Evolutionary conservation across 345 rosid species (phyloP), one percentile per base, ranked within the genome.

Genomic region (Viola odorata): DNA sequence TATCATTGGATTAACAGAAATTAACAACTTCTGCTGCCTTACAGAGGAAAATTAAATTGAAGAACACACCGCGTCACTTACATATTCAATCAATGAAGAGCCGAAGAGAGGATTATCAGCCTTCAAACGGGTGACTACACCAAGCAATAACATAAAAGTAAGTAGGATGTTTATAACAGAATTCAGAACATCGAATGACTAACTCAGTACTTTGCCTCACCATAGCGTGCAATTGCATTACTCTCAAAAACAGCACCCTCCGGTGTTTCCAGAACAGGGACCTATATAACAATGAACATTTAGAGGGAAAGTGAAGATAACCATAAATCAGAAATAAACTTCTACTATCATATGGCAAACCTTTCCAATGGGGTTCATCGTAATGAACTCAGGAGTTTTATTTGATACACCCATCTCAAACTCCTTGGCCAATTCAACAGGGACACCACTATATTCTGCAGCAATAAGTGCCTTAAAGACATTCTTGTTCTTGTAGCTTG

Each of bases 301-400:
- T 16, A 40, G 16, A 11, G 7, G 0, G 32, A 14, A 53, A 41
- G 5, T 4, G 23, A 14, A 39, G 4, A 51, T 12, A 15, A 38
- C 14, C 13, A 51, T 41, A 11, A 32, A 23, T 38, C n/a, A 11
- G 0, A 6, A 39, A 49, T 11, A 9, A 50, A 50, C 17, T 15
- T 9, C 0, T n/a, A 15, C 1, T 8, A 16, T 9, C 9, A 6
- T 5, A 3, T 23, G 2, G 3, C 23, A 37, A 51, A 91, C 96
- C 96, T 91, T 91, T 48, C 98, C 98, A 64, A 89, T 80, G 54
- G 98, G 98, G 66, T 87, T 91, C 98, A 85, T 81, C 80, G 82
- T 85, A 42, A 89, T 73, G 65, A 86, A 91, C 65, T 82, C 92
- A 0, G 96, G 89, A 48, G 87, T 76, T 72, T 87, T 91, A 75